Conservation (phyloP, 768 basidiomycete species). For the Kwoniella sp. region DNA sequence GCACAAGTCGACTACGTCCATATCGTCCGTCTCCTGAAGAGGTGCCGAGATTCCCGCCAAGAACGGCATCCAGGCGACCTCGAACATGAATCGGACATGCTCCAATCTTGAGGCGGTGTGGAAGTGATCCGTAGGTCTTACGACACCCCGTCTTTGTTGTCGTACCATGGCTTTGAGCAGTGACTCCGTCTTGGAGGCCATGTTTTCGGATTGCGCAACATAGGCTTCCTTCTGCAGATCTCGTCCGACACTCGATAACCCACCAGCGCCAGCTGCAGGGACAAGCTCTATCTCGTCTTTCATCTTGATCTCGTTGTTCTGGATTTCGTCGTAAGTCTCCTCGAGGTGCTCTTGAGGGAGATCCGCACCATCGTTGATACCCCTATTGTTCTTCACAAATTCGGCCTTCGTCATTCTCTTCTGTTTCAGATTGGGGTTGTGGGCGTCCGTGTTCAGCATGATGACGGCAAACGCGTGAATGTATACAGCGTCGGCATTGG, state of each 20-base stretch:
- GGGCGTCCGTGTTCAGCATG: constrained; percentile 94
- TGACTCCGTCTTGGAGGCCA: constrained; percentile 97
- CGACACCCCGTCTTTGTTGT: constrained; percentile 72
- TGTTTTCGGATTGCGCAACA: constrained; percentile 89
- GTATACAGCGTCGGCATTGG: constrained; percentile 95
- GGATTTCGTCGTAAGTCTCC: constrained; percentile 85
- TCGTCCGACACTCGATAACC: constrained; percentile 80
- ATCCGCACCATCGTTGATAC: constrained; percentile 88
- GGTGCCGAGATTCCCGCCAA: constrained; percentile 92
- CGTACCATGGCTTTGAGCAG: constrained; percentile 90
- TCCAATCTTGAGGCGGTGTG: constrained; percentile 95
- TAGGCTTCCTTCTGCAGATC: constrained; percentile 97
- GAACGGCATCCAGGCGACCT: constrained; percentile 98
- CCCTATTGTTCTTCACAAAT: constrained; percentile 92
- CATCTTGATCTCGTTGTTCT: constrained; percentile 92
- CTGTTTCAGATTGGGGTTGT: constrained; percentile 90
- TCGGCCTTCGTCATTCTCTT: constrained; percentile 85
- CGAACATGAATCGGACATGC: constrained; percentile 98
- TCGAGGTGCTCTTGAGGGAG: constrained; percentile 81
- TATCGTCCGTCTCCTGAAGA: constrained; percentile 90
- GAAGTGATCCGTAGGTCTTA: constrained; percentile 79
- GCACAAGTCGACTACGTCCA: constrained; percentile 86
- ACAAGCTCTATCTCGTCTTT: constrained; percentile 84
- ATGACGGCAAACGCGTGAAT: constrained; percentile 93
- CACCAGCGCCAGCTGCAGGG: constrained; percentile 62